Evolutionary conservation across 1,284 basidiomycete genomes (phyloP).

Genomic region (Sparassis latifolia): DNA sequence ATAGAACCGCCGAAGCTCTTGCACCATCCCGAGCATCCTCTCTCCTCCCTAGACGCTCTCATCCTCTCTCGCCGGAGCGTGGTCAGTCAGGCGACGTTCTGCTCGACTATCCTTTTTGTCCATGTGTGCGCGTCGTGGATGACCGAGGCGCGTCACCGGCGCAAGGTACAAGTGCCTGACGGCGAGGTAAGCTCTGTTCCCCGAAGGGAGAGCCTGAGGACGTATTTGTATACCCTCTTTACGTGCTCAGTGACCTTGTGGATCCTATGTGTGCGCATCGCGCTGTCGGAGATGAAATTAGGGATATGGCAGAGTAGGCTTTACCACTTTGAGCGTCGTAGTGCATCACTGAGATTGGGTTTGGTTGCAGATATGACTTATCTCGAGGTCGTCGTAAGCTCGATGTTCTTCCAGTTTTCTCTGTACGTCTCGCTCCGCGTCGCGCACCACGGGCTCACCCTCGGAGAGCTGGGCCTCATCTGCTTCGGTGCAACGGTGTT

Average conservation of each 20-base stretch:
- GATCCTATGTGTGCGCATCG: slow-evolving; percentile 42
- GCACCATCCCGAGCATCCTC: slow-evolving; percentile 30
- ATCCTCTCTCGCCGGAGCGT: slow-evolving; percentile 67
- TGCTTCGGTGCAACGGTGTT: slow-evolving; percentile 85
- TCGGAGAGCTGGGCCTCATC: slow-evolving; percentile 89
- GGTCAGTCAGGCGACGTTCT: slow-evolving; percentile 73
- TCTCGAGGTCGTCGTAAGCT: slow-evolving; percentile 72
- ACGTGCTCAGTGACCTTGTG: slow-evolving; percentile 43
- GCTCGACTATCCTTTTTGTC: slow-evolving; percentile 70
- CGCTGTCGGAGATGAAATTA: slow-evolving; percentile 35
- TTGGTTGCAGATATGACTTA: slow-evolving; percentile 58
- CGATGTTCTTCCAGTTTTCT: slow-evolving; percentile 87
- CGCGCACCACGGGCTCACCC: slow-evolving; percentile 88
- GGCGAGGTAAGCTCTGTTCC: slow-evolving; percentile 70
- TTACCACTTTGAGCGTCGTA: neutral
- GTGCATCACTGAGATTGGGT: no score
- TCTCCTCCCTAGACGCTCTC: slow-evolving; percentile 55
- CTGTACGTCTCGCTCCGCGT: slow-evolving; percentile 87
- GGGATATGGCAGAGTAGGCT: slow-evolving; percentile 63
- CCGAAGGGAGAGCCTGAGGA: slow-evolving; percentile 58
- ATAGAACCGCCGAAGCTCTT: slow-evolving; percentile 63
- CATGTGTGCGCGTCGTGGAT: slow-evolving; percentile 74
- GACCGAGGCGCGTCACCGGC: slow-evolving; percentile 51
- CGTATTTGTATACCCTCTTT: slow-evolving; percentile 59
- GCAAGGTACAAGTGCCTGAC: slow-evolving; percentile 38